Evolutionary conservation across 2,329 filamentous ascomycete genomes (phyloP).

Genomic region (Chaetomium globosum): DNA sequence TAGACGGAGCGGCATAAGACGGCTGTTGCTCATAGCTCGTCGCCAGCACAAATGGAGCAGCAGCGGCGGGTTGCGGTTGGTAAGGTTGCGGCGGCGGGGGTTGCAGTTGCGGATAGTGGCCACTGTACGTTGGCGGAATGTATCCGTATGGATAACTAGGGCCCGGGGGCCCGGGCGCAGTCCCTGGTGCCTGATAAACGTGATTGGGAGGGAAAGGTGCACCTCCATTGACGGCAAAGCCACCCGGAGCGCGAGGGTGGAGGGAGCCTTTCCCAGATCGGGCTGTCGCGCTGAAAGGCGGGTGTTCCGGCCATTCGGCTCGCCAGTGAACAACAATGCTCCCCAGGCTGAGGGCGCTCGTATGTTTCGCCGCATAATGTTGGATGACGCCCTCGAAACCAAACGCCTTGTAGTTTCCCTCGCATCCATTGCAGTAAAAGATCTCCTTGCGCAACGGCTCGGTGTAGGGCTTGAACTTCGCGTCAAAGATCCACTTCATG

Average conservation of each 20-base stretch:
- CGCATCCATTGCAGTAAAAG: slow-evolving; percentile 74
- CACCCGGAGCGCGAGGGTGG: slow-evolving; percentile 19
- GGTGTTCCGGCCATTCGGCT: slow-evolving; percentile 74
- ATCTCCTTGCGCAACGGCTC: slow-evolving; percentile 69
- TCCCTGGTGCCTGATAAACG: slow-evolving; percentile 25
- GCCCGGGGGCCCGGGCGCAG: slow-evolving; percentile 22
- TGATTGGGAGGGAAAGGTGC: slow-evolving; percentile 27
- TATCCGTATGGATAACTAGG: slow-evolving; percentile 39
- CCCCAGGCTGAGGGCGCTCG: slow-evolving; percentile 67
- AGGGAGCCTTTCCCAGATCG: slow-evolving; percentile 42
- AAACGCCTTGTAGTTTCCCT: slow-evolving; percentile 66
- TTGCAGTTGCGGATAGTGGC: slow-evolving; percentile 36
- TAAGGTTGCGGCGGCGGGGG: slow-evolving; percentile 27
- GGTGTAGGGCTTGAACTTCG: slow-evolving; percentile 71
- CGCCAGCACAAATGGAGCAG: slow-evolving; percentile 24
- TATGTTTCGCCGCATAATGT: slow-evolving; percentile 83
- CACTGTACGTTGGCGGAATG: slow-evolving; percentile 41
- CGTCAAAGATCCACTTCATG: slow-evolving; percentile 84
- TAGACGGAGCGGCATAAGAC: slow-evolving; percentile 26
- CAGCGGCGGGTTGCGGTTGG: slow-evolving; percentile 15
- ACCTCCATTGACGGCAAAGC: slow-evolving; percentile 20
- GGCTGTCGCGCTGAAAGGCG: slow-evolving; percentile 71
- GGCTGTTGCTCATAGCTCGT: slow-evolving; percentile 27
- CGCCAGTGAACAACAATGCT: slow-evolving; percentile 78
- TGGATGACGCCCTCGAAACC: slow-evolving; percentile 79